These are phyloP conservation scores for Sabuloglossum arenarium DNA, from an alignment of 495 filamentous ascomycete species.

Conservation along the genomic window DNA sequence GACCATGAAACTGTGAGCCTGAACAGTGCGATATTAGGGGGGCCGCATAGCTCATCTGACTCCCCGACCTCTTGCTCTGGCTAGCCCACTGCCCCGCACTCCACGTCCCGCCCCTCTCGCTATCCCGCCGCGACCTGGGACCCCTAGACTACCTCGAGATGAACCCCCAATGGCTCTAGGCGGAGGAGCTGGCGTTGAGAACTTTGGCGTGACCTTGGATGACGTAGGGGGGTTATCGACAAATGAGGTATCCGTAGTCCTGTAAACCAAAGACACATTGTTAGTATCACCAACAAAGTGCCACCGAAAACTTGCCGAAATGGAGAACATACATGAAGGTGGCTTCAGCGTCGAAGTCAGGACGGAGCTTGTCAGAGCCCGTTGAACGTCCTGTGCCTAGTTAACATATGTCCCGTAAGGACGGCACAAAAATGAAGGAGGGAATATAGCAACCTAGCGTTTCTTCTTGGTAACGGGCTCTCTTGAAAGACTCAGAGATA, in stretches of 20 bases:
- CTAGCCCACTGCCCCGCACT: slow-evolving; percentile 3
- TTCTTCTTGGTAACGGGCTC: slow-evolving; percentile 36
- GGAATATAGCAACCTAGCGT: slow-evolving; percentile 16
- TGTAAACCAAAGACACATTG: slow-evolving; percentile 13
- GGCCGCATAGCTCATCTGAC: not conserved
- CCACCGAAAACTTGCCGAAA: not conserved
- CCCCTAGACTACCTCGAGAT: not conserved
- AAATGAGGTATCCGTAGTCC: slow-evolving; percentile 89
- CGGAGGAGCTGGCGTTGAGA: slow-evolving; percentile 29
- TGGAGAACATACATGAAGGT: slow-evolving; percentile 57
- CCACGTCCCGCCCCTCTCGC: not conserved
- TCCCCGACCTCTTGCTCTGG: slow-evolving; percentile 2
- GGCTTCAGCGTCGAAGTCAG: slow-evolving; percentile 39
- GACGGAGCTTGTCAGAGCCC: slow-evolving; percentile 3
- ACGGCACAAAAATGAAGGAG: not conserved
- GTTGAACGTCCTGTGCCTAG: slow-evolving; percentile 1
- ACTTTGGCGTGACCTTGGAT: slow-evolving; percentile 45
- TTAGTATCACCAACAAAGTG: not conserved
- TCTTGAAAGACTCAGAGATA: slow-evolving; percentile 49
- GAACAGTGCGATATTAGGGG: not conserved
- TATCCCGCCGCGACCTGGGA: not conserved
- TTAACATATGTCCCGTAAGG: not conserved
- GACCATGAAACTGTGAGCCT: not conserved
- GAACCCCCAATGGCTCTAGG: slow-evolving; percentile 1
- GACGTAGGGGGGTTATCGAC: slow-evolving; percentile 66